Evolutionary conservation across 1,284 basidiomycete genomes (phyloP).

Genomic region (Cutaneotrichosporon dermatis): DNA sequence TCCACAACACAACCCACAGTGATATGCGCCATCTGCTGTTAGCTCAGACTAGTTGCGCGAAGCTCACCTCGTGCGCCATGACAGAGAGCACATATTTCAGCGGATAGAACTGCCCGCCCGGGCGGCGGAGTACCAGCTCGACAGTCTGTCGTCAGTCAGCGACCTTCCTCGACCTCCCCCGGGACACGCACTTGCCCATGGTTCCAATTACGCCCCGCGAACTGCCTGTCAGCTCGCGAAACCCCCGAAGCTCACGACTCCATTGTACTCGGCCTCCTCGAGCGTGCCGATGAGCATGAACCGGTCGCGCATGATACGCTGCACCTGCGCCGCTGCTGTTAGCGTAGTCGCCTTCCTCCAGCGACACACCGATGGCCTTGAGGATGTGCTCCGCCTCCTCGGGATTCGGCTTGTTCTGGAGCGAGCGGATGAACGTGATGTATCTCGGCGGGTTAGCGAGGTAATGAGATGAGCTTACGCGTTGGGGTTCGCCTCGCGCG

Average conservation of each 20-base stretch:
- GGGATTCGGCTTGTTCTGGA: conserved; percentile 31
- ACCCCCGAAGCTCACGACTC: conserved; percentile 33
- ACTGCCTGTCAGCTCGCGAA: conserved; percentile 22
- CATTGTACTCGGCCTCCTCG: conserved; percentile 46
- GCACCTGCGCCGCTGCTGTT: conserved; percentile 34
- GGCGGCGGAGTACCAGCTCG: conserved; percentile 48
- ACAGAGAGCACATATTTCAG: conserved; percentile 41
- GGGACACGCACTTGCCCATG: conserved; percentile 43
- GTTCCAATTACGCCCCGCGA: conserved; percentile 49
- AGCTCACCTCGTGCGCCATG: conserved; percentile 48
- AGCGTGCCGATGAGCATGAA: conserved; percentile 45
- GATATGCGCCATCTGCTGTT: conserved; percentile 46
- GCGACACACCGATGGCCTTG: conserved; percentile 41
- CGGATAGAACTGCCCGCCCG: conserved; percentile 44
- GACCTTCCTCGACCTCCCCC: background rate
- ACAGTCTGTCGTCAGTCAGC: conserved; percentile 24
- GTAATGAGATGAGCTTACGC: conserved; percentile 18
- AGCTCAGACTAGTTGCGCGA: background rate
- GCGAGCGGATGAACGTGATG: conserved; percentile 41
- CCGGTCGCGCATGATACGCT: conserved; percentile 44
- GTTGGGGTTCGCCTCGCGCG: conserved; percentile 43
- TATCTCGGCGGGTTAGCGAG: conserved; percentile 25
- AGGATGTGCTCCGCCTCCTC: conserved; percentile 42
- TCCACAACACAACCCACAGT: conserved; percentile 20
- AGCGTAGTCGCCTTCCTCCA: background rate